These are phyloP conservation scores for Penicillium malachiteum DNA, from an alignment of 495 filamentous ascomycete species.

Conservation along the genomic window DNA sequence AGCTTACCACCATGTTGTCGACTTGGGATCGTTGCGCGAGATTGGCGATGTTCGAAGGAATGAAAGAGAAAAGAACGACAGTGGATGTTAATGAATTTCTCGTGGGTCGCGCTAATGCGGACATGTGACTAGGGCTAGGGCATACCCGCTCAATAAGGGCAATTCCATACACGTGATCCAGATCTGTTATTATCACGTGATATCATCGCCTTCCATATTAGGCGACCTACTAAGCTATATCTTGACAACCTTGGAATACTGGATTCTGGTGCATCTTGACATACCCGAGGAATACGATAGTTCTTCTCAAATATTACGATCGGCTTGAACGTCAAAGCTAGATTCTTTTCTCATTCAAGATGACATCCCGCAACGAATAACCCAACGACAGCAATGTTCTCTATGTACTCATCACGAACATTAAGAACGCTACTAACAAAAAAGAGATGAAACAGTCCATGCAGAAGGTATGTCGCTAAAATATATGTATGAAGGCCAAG, in stretches of 20 bases:
- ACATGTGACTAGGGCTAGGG: conserved; percentile 33
- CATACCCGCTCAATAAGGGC: background rate
- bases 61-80: conserved; percentile 23
- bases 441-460: background rate
- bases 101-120: conserved; percentile 41
- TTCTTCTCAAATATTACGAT: too few relatives aligned
- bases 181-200: conserved; percentile 14
- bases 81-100: conserved; percentile 29
- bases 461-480: conserved; percentile 3
- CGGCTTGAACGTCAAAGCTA: too few relatives aligned
- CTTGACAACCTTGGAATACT: too few relatives aligned
- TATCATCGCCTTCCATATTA: background rate
- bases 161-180: background rate
- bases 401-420: too few relatives aligned
- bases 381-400: too few relatives aligned
- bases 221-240: too few relatives aligned
- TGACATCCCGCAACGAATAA: too few relatives aligned
- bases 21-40: conserved; percentile 43
- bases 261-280: too few relatives aligned
- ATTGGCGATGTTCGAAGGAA: conserved; percentile 42
- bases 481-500: background rate
- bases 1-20: conserved; percentile 57
- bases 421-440: too few relatives aligned
- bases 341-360: too few relatives aligned
- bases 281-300: too few relatives aligned